Evolutionary conservation across 495 filamentous ascomycete species (phyloP), one percentile per base, ranked within the genome.

Genomic region (Hypomontagnella submonticulosa): DNA sequence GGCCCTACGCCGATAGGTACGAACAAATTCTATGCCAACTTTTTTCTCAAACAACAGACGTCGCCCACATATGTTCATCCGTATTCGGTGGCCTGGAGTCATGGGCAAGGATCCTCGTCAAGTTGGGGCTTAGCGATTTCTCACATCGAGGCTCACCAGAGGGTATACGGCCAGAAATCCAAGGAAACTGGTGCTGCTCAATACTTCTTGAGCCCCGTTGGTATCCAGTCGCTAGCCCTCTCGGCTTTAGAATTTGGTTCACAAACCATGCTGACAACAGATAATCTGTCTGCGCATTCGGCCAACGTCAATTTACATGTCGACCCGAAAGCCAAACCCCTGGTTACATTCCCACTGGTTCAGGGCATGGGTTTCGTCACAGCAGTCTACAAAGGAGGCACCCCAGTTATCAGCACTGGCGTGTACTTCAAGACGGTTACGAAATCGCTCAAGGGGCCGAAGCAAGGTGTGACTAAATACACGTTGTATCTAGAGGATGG

Each of bases 11-110:
- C 89, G 0, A 82, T 91, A 62, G 79, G 85, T 49, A 95, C 93
- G 10, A 96, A 97, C 72, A 97, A 97, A 69, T 99, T 97, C 75
- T 97, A 97, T 70, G 87, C 87, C 51, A 96, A 96, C 47, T 87
- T 97, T 64, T 95, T 94, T 70, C 79, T 97, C 2, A 92, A 88
- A 3, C 83, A 75, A 44, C 93, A 96, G 74, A 84, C 78, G 3
- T 83, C 84, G 36, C 81, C 88, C 1, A 84, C 87, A 0, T 97
- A 90, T 81, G 90, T 91, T 1, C 89, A 96, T 72, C 95, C 95
- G 8, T 99, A 97, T 74, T 89, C 90, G 0, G 64, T 97, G 2
- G 76, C 84, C 36, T 97, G 92, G 92, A 81, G 87, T 2, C 88
- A 85, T 69, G 93, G 92, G 1, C 75, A 75, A 40, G 90, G 91